Base-by-base conservation (phyloP, 2,329 filamentous ascomycete species). In the Ophiosphaerella korrae region DNA sequence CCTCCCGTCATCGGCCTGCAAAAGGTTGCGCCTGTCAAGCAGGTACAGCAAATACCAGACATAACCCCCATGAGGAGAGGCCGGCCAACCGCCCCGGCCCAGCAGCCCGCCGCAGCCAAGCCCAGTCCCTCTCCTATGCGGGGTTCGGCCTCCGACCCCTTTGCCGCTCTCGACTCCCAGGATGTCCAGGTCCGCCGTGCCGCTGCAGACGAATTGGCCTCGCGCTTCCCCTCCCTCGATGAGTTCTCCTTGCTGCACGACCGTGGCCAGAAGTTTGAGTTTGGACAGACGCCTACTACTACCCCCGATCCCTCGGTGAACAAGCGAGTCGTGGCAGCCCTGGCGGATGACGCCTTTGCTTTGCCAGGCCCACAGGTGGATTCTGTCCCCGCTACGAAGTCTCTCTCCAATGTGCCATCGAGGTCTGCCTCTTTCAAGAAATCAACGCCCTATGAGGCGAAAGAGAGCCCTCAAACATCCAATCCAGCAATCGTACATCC, bases 51-150 rank as follows among this genome's bases (percentile, higher is more conserved):
- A 7, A 86, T 97, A 47, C 94, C 94, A 7, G 91, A 97, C 21
- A 91, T 99, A 55, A 87, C 89, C 33, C 94, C 93, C 0, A 97
- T 97, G 94, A 85, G 94, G 53, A 84, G 94, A 75, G 94, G 94
- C 3, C 82, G 91, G 54, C 89, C 92, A 5, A 80, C 81, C 4
- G 82, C 76, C 14, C 78, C 80, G 50, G 72, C 75, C 21, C 78
- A 75, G 71, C 72, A 77, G 74, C 62, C 52, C 37, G 60, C 58
- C 18, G 62, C 61, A 29, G 72, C 78, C 34, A 86, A 84, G 66
- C 83, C 82, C 45, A 88, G 78, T 62, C 82, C 86, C 7, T 91
- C 89, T 5, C 88, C 90, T 0, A 83, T 86, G 60, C 83, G 87
- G 57, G 86, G 87, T 36, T 83, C 86, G 1, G 81, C 82, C 23